Evolutionary conservation across 345 rosid species (phyloP), one percentile per base, ranked within the genome.

Genomic region (Sisymbrium irio): DNA sequence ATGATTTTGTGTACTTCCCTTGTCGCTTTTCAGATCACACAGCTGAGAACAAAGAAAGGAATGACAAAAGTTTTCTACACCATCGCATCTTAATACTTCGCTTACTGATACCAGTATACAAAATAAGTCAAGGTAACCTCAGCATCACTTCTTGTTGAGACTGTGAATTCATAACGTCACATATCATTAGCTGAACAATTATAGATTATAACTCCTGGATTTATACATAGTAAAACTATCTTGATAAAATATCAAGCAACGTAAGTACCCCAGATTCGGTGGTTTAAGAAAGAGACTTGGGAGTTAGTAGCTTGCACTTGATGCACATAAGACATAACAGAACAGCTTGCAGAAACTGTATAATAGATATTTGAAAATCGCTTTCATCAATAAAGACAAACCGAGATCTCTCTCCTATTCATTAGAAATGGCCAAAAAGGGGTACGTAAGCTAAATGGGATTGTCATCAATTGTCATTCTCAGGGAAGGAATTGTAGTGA

Each of bases 11-110:
- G 22, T 54, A 55, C 58, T 44, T 53, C 20, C 28, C 36, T 62
- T 62, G 55, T 45, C 22, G 25, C 65, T 68, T 65, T 17, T 69
- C 67, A 83, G 96, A 78, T 88, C 73, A 76, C 87, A 69, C 92
- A 87, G 62, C 80, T 90, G 27, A 88, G 92, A 59, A 71, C 79
- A 30, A 90, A 88, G 85, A 93, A 86, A 83, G 95, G 95, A 56
- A 18, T 64, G 69, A 85, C 89, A 13, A 93, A 90, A 82, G 90
- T 92, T 55, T 88, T 58, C 65, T 90, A 93, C 74, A 79, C 78
- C 0, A 80, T 88, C 69, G 80, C 79, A 63, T 18, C 75, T 42
- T 82, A 62, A 67, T 62, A 9, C 53, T 46, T 44, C 4, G 13
- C 56, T 35, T 40, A 57, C 28, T 45, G 5, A 27, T 49, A 37